Percentiles rank a stretch among this genome's conserved stretches.
Conservation (phyloP, 2,329 filamentous ascomycete species). For the Didymellaceae sp. region DNA sequence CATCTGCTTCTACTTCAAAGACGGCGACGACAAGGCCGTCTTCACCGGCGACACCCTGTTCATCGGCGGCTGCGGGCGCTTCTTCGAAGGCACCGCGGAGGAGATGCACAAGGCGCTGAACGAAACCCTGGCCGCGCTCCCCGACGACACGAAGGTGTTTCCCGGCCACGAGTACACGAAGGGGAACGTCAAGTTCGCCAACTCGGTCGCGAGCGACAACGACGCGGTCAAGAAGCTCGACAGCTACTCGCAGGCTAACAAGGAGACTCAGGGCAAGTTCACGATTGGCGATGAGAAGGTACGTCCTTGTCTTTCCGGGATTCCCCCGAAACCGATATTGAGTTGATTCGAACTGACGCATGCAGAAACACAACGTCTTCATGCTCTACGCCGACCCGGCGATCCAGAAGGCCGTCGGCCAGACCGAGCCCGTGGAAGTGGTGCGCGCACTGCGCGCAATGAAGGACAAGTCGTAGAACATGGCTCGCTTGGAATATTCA, state of each 20-base stretch:
- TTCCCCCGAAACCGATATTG: too few relatives aligned
- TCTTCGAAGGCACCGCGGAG: constrained; percentile 88
- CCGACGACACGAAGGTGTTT: constrained; percentile 91
- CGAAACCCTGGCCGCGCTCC: constrained; percentile 77
- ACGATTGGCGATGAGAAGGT: constrained; percentile 98
- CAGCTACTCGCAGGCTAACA: constrained; percentile 77
- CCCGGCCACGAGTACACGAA: constrained; percentile 99
- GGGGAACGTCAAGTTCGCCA: constrained; percentile 86
- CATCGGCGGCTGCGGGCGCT: constrained; percentile 91
- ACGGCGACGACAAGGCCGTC: constrained; percentile 76
- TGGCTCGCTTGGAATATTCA: too few relatives aligned
- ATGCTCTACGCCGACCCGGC: constrained; percentile 89
- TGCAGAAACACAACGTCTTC: constrained; percentile 89
- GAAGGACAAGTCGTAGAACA: constrained; percentile 73
- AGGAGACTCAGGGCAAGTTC: constrained; percentile 92
- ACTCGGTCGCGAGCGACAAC: constrained; percentile 73
- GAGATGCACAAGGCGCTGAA: constrained; percentile 94
- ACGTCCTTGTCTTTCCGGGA: constrained; percentile 23
- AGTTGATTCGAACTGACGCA: neutral
- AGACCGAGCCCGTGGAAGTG: constrained; percentile 79
- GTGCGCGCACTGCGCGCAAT: constrained; percentile 87
- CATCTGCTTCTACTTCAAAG: constrained; percentile 92
- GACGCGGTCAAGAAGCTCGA: constrained; percentile 76
- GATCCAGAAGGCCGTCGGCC: constrained; percentile 83
- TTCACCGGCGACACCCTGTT: constrained; percentile 98